Evolutionary conservation across 305 asterid genomes (phyloP), one percentile per base, ranked within the genome.

Genomic region (Fraxinus platypoda): DNA sequence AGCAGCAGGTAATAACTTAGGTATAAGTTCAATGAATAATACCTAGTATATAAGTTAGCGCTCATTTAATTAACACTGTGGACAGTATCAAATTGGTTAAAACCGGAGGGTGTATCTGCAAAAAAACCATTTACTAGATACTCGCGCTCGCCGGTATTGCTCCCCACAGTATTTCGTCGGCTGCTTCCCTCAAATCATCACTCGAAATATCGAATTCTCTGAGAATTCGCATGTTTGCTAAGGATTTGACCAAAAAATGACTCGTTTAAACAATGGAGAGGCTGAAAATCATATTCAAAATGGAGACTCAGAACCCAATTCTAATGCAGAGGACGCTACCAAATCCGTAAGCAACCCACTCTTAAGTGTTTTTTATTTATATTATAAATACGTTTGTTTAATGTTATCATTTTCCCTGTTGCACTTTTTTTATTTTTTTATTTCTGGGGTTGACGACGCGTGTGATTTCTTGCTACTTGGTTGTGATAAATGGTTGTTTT

Each of bases 231-330:
- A 26, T 64, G 73, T 11, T 64, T 25, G 34, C 73, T 11, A 64
- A 64, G 17, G 34, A 64, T 25, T 64, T 25, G 34, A 64, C 73
- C 73, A 5, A 26, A 64, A 41, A 79, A 88, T 86, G 90, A 75
- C 38, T 74, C 84, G 23, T 72, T 59, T 72, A 46, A 33, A 81
- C 62, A 85, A 43, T 71, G 82, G 84, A 76, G 83, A 78, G 28
- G 43, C 81, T 80, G 83, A 66, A 78, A 33, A 35, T 78, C 84
- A 28, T 76, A 73, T 66, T 31, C 77, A 12, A 8, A 84, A 86
- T 74, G 87, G 84, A 9, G 88, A 84, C 74, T 73, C 81, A 33
- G 83, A 37, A 80, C 76, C 74, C 81, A 37, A 59, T 79, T 82
- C 87, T 52, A 82, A 73, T 74, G 80, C 86, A 6, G 83, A 74